Conservation (phyloP, 306 rosid species). For the Vigna reflexopilosa region DNA sequence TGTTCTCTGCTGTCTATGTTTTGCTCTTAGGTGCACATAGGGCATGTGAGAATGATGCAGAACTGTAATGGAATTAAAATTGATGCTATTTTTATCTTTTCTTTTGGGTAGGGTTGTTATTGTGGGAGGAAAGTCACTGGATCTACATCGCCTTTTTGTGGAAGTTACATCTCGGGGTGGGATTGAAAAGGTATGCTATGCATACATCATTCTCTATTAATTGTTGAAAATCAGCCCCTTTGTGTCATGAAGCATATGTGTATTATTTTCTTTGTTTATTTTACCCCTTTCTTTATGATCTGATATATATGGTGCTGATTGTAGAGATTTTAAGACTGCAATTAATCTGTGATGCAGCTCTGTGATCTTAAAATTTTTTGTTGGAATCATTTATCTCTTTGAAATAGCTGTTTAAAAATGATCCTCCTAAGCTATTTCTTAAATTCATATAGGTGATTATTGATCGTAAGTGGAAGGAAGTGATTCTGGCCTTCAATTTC, state of each 20-base stretch:
- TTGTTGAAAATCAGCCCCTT: slow-evolving; percentile 2
- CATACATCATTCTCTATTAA: slow-evolving; percentile 11
- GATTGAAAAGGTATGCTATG: slow-evolving; percentile 68
- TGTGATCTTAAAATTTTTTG: slow-evolving; percentile 27
- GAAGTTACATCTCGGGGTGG: slow-evolving; percentile 92
- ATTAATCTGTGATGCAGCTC: slow-evolving; percentile 28
- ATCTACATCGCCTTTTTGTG: slow-evolving; percentile 73
- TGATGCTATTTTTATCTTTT: slow-evolving; percentile 29
- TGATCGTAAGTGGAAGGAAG: slow-evolving; percentile 89
- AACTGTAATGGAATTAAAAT: slow-evolving; percentile 25
- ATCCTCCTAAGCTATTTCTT: slow-evolving; percentile 31
- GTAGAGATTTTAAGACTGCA: slow-evolving; percentile 20
- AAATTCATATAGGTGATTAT: slow-evolving; percentile 62
- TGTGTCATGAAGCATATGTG: slow-evolving; percentile 30
- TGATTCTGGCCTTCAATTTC: slow-evolving; percentile 62
- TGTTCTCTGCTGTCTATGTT: slow-evolving; percentile 24
- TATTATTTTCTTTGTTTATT: neutral
- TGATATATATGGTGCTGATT: slow-evolving; percentile 25
- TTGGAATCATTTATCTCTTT: slow-evolving; percentile 13
- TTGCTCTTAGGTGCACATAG: slow-evolving; percentile 26
- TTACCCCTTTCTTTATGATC: neutral
- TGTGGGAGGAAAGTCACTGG: slow-evolving; percentile 77
- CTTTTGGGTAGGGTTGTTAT: slow-evolving; percentile 66
- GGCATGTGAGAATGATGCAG: slow-evolving; percentile 18
- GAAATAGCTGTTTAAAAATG: neutral